Conservation (phyloP, 2,329 filamentous ascomycete species). For the Fusarium pseudoanthophilum region DNA sequence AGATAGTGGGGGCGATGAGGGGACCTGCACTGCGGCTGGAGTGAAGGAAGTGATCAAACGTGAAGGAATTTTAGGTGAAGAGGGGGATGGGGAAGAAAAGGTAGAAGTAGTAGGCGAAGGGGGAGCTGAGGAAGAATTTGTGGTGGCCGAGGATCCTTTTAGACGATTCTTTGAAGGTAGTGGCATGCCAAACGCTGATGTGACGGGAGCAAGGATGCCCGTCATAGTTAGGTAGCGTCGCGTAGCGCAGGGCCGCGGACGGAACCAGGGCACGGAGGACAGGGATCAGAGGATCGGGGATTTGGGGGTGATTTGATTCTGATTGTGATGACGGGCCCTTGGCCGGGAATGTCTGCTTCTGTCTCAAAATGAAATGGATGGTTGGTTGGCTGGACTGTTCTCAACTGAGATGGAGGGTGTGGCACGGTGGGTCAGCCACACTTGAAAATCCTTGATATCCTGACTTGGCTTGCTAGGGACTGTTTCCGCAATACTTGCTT, state of each 20-base stretch:
- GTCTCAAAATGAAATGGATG: background rate
- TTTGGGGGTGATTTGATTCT: conserved; percentile 5
- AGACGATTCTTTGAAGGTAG: conserved; percentile 42
- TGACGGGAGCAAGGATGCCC: conserved; percentile 47
- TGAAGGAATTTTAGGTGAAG: conserved; percentile 13
- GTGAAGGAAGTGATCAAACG: conserved; percentile 14
- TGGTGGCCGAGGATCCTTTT: conserved; percentile 35
- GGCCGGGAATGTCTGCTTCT: background rate
- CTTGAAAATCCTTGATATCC: conserved; percentile 27
- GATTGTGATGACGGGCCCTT: conserved; percentile 8
- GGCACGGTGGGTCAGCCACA: conserved; percentile 41
- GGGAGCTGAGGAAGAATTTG: conserved; percentile 16
- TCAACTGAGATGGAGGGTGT: conserved; percentile 19
- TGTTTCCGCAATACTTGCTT: conserved; percentile 14
- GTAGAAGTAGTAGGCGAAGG: conserved; percentile 30
- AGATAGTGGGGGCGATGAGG: conserved; percentile 19
- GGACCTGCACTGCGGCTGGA: background rate
- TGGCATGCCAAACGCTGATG: conserved; percentile 51
- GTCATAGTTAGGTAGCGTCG: conserved; percentile 42
- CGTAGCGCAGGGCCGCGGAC: background rate
- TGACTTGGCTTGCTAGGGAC: conserved; percentile 12
- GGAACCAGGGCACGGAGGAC: background rate
- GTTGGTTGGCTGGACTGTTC: background rate
- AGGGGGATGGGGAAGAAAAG: conserved; percentile 24
- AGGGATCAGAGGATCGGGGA: background rate